Conservation (phyloP, 2,329 filamentous ascomycete genomes). For the Decorospora gaudefroyi region DNA sequence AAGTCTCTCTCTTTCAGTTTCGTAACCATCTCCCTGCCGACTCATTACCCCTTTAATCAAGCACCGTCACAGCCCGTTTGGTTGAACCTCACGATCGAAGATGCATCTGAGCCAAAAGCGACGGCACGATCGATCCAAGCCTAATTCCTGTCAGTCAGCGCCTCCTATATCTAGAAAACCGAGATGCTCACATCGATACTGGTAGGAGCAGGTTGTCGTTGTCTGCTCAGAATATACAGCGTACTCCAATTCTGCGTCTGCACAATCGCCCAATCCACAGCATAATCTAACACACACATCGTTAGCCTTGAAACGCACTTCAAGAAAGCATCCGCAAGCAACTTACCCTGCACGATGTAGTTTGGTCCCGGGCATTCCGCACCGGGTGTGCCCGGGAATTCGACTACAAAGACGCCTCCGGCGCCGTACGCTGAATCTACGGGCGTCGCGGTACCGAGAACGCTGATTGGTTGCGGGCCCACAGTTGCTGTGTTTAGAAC, state of each 20-base stretch:
- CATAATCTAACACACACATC: slow-evolving; percentile 21
- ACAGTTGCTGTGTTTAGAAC: slow-evolving; percentile 32
- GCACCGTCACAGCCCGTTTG: slow-evolving; percentile 23
- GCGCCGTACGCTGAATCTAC: slow-evolving; percentile 27
- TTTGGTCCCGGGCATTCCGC: slow-evolving; percentile 33
- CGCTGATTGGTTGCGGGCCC: slow-evolving; percentile 19
- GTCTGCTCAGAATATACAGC: slow-evolving; percentile 35
- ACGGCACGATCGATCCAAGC: slow-evolving; percentile 24
- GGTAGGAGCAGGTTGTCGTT: slow-evolving; percentile 24
- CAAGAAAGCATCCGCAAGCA: neutral
- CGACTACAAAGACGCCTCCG: slow-evolving; percentile 31
- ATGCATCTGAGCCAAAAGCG: slow-evolving; percentile 23
- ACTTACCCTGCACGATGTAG: slow-evolving; percentile 39
- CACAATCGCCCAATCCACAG: slow-evolving; percentile 34
- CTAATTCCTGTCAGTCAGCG: slow-evolving; percentile 8
- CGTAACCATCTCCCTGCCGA: no score
- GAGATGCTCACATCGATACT: slow-evolving; percentile 27
- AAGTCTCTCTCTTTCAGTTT: no score
- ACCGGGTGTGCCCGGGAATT: slow-evolving; percentile 25
- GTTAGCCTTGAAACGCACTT: slow-evolving; percentile 4
- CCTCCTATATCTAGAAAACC: no score
- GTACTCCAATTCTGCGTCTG: slow-evolving; percentile 39
- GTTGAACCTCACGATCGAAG: slow-evolving; percentile 24
- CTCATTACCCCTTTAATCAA: no score
- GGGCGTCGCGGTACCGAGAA: slow-evolving; percentile 31